phyloP scores from a whole-genome alignment of 2,329 filamentous ascomycete genomes.

The Ophiostoma himal-ulmi region DNA sequence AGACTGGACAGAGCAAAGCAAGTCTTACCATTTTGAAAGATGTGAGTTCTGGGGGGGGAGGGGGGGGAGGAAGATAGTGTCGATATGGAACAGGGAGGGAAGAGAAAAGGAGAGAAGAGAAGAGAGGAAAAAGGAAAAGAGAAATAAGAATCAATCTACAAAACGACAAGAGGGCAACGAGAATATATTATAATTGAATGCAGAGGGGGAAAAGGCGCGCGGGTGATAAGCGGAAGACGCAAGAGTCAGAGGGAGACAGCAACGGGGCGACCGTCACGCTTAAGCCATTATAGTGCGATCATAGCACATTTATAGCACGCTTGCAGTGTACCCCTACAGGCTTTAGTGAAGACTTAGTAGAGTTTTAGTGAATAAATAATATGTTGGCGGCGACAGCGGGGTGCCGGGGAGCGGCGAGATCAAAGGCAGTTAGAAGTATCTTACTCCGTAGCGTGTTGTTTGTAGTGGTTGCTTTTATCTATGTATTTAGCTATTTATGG shows the following conservation, averaged over 20 bases:
- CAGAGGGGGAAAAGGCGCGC: background rate
- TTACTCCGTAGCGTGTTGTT: background rate
- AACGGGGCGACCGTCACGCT: background rate
- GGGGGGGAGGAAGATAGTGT: background rate
- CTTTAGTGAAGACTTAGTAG: no score
- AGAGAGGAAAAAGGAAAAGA: conserved; percentile 8
- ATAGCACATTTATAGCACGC: background rate
- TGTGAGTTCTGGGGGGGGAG: conserved; percentile 16
- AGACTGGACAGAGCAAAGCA: conserved; percentile 8
- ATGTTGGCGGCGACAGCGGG: conserved; percentile 17
- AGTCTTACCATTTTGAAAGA: conserved; percentile 25
- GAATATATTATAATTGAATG: conserved; percentile 12
- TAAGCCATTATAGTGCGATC: background rate
- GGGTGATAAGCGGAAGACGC: background rate
- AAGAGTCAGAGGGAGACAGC: conserved; percentile 5
- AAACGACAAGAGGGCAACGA: background rate
- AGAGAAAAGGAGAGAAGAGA: conserved; percentile 3
- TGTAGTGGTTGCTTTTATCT: conserved; percentile 17
- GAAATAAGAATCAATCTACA: conserved; percentile 14
- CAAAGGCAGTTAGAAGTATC: background rate
- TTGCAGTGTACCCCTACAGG: no score
- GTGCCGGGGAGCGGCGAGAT: conserved; percentile 24
- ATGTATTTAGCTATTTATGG: conserved; percentile 18
- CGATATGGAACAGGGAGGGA: background rate
- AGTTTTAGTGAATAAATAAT: background rate